Evolutionary conservation across 2,329 filamentous ascomycete species (phyloP).

Genomic region (Fusarium sp.): DNA sequence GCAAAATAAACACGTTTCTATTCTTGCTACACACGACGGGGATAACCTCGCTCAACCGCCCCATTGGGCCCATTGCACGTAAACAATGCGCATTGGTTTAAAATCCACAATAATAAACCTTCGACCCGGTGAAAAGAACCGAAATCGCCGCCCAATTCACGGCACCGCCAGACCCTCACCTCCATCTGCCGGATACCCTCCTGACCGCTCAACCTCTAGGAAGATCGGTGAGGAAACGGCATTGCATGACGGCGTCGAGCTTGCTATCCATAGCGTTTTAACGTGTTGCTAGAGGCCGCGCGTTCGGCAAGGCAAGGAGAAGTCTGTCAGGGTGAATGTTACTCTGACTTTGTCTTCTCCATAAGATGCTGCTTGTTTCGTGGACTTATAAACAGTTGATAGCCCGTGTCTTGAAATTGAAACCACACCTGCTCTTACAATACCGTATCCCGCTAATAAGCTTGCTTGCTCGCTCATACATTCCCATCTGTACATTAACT

Average conservation of each 20-base stretch:
- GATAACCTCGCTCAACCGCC: constrained; percentile 3
- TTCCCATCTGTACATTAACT: neutral
- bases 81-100: neutral
- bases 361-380: constrained; percentile 8
- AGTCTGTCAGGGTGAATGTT: neutral
- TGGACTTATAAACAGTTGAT: constrained; percentile 29
- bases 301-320: constrained; percentile 27
- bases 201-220: constrained; percentile 23
- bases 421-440: neutral
- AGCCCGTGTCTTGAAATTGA: neutral
- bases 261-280: constrained; percentile 12
- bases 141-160: constrained; percentile 30
- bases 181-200: constrained; percentile 2
- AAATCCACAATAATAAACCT: constrained; percentile 14
- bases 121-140: constrained; percentile 28
- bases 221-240: constrained; percentile 35
- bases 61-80: no score
- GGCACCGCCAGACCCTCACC: constrained; percentile 19
- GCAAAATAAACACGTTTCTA: constrained; percentile 14
- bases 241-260: constrained; percentile 23
- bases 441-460: neutral
- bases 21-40: constrained; percentile 16
- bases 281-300: constrained; percentile 23
- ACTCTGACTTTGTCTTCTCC: constrained; percentile 37
- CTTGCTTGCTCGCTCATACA: neutral